phyloP scores from a whole-genome alignment of 2,329 filamentous ascomycete species.

The Tolypocladium pustulatum region DNA sequence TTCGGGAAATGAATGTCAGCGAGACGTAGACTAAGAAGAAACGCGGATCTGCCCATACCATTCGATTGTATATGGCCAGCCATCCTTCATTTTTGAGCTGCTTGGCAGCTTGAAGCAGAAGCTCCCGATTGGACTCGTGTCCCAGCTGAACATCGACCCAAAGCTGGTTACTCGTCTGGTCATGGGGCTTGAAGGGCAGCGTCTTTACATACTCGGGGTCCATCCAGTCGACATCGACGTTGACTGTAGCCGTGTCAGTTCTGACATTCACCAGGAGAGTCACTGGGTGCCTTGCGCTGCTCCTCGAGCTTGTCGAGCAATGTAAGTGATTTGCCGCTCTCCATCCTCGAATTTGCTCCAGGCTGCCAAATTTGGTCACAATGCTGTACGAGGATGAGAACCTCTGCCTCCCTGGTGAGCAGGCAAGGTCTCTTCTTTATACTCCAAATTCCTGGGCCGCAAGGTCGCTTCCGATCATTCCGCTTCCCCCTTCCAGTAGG shows the following conservation, averaged over 20 bases:
- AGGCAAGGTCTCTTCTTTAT: background rate
- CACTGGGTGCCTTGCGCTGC: slow-evolving; percentile 18
- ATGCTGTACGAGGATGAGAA: background rate
- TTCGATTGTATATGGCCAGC: slow-evolving; percentile 37
- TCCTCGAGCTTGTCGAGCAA: slow-evolving; percentile 34
- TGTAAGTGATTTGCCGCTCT: slow-evolving; percentile 21
- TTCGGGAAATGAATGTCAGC: background rate
- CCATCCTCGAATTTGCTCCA: slow-evolving; percentile 2
- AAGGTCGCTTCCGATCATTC: background rate
- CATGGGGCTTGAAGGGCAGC: slow-evolving; percentile 33
- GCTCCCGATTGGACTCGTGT: slow-evolving; percentile 28
- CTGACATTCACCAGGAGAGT: too few species aligned
- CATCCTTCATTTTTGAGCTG: slow-evolving; percentile 34
- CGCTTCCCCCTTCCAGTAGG: background rate
- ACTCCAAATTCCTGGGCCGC: background rate
- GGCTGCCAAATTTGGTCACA: background rate
- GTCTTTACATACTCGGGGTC: slow-evolving; percentile 34
- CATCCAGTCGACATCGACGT: slow-evolving; percentile 43
- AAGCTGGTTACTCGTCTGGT: slow-evolving; percentile 40
- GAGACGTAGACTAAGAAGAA: background rate
- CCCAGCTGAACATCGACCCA: slow-evolving; percentile 36
- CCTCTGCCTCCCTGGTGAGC: background rate
- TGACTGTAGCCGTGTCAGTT: slow-evolving; percentile 21
- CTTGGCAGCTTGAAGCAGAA: slow-evolving; percentile 28
- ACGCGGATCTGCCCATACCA: slow-evolving; percentile 13